Evolutionary conservation across 2,329 filamentous ascomycete genomes (phyloP), one percentile per base, ranked within the genome.

Genomic region (Lachnellula willkommii): DNA sequence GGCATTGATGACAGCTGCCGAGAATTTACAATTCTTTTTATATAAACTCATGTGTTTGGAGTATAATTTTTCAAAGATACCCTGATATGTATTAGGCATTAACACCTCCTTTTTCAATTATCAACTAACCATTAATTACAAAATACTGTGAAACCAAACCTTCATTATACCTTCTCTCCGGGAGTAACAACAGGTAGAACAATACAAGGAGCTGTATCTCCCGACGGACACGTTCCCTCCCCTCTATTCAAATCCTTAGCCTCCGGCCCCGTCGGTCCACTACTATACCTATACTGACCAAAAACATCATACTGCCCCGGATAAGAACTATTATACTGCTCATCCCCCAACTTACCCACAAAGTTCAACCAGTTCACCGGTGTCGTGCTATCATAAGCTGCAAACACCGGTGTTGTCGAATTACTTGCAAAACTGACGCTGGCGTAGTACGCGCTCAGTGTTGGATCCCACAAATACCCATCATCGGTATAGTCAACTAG

Each of bases 391-490:
- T 78, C 77, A 4, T 42, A 51, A 35, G 50, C 17, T 7, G 47
- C 32, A 24, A 63, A 63, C 20, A 35, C 47, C 8, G n/a, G 26
- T 1, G 66, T 72, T 2, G 57, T 57, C 47, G 69, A 60, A 2
- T 57, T 58, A 32, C 8, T 32, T 5, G 48, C 28, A 15, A 40
- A 46, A 50, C 79, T 71, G 64, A 77, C 84, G 17, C 66, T 73
- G 69, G 81, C 84, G 54, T 72, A 77, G 61, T 79, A 83, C 0
- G 80, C 77, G 6, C 73, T 75, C 1, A 76, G 69, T 1, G 75
- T 69, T 1, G 85, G 83, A 64, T 89, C 85, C 85, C 85, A 89
- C 3, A 88, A 74, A 2, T 83, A 83, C 0, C 85, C 85, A 6
- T 80, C 78, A 62, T 87, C 83, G 0, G 85, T 88, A 52, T 81